These are phyloP conservation scores for Aspergillus phoenicis DNA, from an alignment of 2,329 filamentous ascomycete species.

Conservation along the genomic window DNA sequence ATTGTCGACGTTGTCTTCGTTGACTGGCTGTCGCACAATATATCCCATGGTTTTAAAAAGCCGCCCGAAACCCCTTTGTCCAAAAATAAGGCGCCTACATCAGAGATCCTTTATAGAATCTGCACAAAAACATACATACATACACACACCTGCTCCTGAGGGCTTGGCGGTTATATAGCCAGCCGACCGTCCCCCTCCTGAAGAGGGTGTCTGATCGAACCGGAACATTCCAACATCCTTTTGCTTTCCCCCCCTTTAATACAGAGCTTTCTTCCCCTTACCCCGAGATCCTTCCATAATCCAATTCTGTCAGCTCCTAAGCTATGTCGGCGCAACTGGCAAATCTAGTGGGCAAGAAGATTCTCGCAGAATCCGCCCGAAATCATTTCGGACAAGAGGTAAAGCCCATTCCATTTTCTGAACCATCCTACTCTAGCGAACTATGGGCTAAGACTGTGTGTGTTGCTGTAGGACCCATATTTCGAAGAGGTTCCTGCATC, in stretches of 20 bases:
- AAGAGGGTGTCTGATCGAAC: background rate
- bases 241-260: slow-evolving; percentile 3
- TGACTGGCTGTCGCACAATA: slow-evolving; percentile 1
- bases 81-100: background rate
- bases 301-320: background rate
- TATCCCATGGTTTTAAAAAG: slow-evolving; percentile 2
- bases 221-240: background rate
- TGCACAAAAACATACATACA: background rate
- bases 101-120: background rate
- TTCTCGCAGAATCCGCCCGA: slow-evolving; percentile 41
- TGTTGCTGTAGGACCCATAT: slow-evolving; percentile 72
- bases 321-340: slow-evolving; percentile 33
- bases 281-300: too few species aligned
- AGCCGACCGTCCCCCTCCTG: background rate
- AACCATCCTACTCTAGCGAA: background rate
- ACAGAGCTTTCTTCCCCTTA: background rate
- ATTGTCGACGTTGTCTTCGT: slow-evolving; percentile 3
- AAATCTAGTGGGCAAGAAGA: slow-evolving; percentile 36
- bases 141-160: background rate
- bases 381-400: slow-evolving; percentile 49
- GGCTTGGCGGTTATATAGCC: slow-evolving; percentile 1
- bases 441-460: slow-evolving; percentile 8
- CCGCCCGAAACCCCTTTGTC: background rate
- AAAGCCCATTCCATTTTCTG: slow-evolving; percentile 15
- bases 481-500: slow-evolving; percentile 81